Base-by-base conservation (phyloP, 2,329 filamentous ascomycete species). In the Colletotrichum eleusines region DNA sequence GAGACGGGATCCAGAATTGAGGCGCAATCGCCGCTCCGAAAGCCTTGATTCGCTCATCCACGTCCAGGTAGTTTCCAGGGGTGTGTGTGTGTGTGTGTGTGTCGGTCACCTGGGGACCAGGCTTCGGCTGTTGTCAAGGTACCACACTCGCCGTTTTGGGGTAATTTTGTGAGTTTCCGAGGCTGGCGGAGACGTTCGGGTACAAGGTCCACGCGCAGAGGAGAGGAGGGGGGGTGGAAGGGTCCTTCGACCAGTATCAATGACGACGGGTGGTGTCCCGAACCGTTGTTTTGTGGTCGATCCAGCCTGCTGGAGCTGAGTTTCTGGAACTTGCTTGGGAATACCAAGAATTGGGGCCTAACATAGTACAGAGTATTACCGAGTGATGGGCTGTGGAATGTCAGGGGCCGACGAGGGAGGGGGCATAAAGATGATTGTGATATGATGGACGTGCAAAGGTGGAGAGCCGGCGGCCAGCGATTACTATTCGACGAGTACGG, bases 401-500 rank as follows among this genome's bases (percentile, higher is more conserved):
- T 54, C 14, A 63, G 42, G 53, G 42, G 23, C 48, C 2, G 23
- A 33, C 23, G 28, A 58, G 18, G 18, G 20, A 16, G 14, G 14
- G 38, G 14, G 14, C 3, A 16, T 3, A 18, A 68, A 71, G 44
- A 40, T 55, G 44, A 28, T 23, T 53, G 38, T 59, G 35, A 63
- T 71, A 71, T 71, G 53, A 71, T 53, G 53, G 64, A 28, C 58
- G 53, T 68, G 28, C 44, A 40, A 68, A 71, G 58, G 46, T 63
- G 20, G 44, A 7, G 58, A 55, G 51, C 31, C 11, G 44, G 20
- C 20, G 58, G 23, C 20, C 20, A 28, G 58, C 42, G 53, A 54
- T 54, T 50, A 31, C 50, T 42, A 48, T 28, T 46, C 31, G 28
- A 54, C 33, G 20, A 54, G 28, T 54, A n/a, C 42, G 38, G 48